Conservation (phyloP, 441 rosid genomes). For the Bocquillonia castaneifolia region DNA sequence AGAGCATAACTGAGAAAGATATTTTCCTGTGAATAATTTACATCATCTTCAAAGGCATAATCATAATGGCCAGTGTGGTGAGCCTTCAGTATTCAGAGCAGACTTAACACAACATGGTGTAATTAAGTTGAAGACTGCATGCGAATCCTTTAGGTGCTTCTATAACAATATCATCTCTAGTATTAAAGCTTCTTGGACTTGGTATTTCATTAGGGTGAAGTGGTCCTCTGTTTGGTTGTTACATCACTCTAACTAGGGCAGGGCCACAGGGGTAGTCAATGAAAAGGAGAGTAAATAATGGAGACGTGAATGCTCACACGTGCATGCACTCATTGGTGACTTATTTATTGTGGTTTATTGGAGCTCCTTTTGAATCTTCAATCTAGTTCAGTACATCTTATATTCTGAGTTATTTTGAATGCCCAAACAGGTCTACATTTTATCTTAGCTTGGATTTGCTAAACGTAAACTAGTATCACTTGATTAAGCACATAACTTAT, state of each 20-base stretch:
- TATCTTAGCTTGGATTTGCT: background rate
- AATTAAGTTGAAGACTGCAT: constrained; percentile 24
- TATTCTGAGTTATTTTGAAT: background rate
- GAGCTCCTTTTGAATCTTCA: background rate
- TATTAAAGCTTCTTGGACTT: background rate
- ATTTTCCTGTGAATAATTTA: constrained; percentile 6
- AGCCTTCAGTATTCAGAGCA: constrained; percentile 14
- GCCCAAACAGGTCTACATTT: background rate
- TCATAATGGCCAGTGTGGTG: constrained; percentile 14
- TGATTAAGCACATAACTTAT: background rate
- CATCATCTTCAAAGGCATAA: constrained; percentile 7
- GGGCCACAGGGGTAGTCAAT: background rate
- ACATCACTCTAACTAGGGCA: background rate
- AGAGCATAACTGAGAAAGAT: background rate
- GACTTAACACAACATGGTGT: constrained; percentile 16
- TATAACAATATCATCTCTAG: background rate
- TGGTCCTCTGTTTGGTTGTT: constrained; percentile 7
- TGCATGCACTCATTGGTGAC: background rate
- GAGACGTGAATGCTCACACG: constrained; percentile 15
- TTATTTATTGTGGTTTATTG: background rate
- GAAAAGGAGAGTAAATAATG: background rate
- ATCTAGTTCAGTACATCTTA: background rate
- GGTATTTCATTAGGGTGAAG: background rate
- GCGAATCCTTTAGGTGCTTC: constrained; percentile 20
- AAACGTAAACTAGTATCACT: background rate